Evolutionary conservation across 139 green algal species (phyloP).

Genomic region (Pedinophyceae sp.): DNA sequence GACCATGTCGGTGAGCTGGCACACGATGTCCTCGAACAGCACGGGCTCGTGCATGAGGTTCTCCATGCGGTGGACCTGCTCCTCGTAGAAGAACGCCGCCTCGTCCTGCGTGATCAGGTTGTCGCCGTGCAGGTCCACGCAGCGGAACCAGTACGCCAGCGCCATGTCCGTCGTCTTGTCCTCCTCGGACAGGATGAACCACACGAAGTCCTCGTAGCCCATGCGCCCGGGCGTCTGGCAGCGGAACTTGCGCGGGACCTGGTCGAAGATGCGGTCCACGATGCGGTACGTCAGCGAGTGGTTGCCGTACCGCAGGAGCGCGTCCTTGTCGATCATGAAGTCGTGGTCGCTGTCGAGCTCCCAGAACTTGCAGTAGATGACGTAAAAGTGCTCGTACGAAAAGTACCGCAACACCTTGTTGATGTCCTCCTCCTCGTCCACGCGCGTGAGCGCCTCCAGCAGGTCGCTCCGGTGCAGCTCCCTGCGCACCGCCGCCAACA

Average conservation of each 20-base stretch:
- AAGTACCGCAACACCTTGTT: slow-evolving; percentile 77
- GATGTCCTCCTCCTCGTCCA: slow-evolving; percentile 91
- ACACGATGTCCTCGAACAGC: slow-evolving; percentile 74
- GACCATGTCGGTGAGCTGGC: slow-evolving; percentile 97
- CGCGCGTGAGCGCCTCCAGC: slow-evolving; percentile 53
- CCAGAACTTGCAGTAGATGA: slow-evolving; percentile 99
- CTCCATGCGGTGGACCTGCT: slow-evolving; percentile 97
- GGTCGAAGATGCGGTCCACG: slow-evolving; percentile 81
- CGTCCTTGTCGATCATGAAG: slow-evolving; percentile 80
- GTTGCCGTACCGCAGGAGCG: slow-evolving; percentile 85
- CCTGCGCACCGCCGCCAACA: no score
- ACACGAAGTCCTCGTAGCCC: slow-evolving; percentile 98
- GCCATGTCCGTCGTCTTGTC: slow-evolving; percentile 83
- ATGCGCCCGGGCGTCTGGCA: slow-evolving; percentile 57
- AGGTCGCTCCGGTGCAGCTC: slow-evolving; percentile 58
- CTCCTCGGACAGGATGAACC: slow-evolving; percentile 98
- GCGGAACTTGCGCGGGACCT: slow-evolving; percentile 40
- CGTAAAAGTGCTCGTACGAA: slow-evolving; percentile 99
- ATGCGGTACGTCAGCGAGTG: slow-evolving; percentile 89
- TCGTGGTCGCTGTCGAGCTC: slow-evolving; percentile 97
- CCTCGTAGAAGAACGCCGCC: slow-evolving; percentile 94
- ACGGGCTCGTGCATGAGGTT: slow-evolving; percentile 69
- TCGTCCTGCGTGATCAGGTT: slow-evolving; percentile 61
- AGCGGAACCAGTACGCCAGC: slow-evolving; percentile 94
- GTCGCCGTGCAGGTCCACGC: slow-evolving; percentile 85